Base-by-base conservation (phyloP, 768 basidiomycete species). In the Boletus edulis region DNA sequence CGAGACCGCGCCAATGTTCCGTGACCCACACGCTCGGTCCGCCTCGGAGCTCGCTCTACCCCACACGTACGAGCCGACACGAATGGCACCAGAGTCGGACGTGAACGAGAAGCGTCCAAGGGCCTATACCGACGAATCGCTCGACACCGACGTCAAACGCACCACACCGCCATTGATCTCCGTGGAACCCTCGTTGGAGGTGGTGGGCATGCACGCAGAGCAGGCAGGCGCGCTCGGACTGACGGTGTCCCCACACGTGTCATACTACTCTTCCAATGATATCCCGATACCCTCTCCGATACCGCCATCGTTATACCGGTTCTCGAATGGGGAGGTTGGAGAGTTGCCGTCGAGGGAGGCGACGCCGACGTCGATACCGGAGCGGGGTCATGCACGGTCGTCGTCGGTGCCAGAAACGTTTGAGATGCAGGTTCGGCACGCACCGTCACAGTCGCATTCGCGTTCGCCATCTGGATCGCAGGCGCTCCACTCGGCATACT, bases 1-100 rank as follows among this genome's bases (percentile, higher is more conserved):
- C 3, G 89, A 92, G 73, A 76, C 79, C 14, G 78, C 83, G 1
- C 88, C 89, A 3, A 91, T 92, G 78, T 88, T 89, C 71, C 72
- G 76, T 24, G 76, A 82, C 32, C 80, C 78, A 7, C 87, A 90
- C 58, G 76, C 69, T 44, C 81, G 85, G 6, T 89, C 89, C 1
- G 68, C 76, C 3, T 90, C 87, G 0, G 89, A 91, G 59, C 57
- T 85, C 10, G 78, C 80, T 4, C 60, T 61, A 44, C 53, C 59
- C 52, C 43, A 72, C 41, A 56, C 54, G 46, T 87, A 88, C 55
- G 83, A 83, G 51, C 79, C 82, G 1, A 75, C 76, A 4, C 64
- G 61, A 24, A 72, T 70, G 48, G 69, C 75, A 2, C 66, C 66
- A 27, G 64, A 57, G 17, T 38, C 39, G 24, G 63, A 56, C 9